Base-by-base conservation (phyloP, 768 basidiomycete genomes). In the Melanogaster broomeanus region DNA sequence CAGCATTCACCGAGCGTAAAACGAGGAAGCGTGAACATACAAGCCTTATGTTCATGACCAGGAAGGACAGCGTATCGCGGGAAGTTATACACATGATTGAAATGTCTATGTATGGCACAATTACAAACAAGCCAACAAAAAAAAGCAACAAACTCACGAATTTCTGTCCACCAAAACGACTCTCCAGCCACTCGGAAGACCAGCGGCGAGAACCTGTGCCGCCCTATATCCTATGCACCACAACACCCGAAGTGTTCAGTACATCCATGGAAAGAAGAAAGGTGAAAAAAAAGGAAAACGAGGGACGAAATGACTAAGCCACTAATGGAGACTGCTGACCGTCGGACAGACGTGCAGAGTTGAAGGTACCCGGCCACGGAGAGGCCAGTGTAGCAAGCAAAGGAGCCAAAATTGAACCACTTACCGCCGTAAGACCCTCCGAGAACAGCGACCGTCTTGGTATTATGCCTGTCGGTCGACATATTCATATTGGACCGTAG, bases 21-120 rank as follows among this genome's bases (percentile, higher is more conserved):
- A 11, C 11, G 5, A 21, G 9, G 42, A 30, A 7, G 19, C n/a
- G 25, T 37, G 56, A 16, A 66, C 77, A 53, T 49, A 81, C 80
- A 86, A 24, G 82, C 82, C 72, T 85, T 86, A 67, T 85, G 79
- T 65, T 83, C 83, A 56, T 84, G 80, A 18, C 79, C 77, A 35
- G 81, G 73, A 5, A 85, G 73, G 19, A 84, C 77, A 16, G 82
- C 77, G 45, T 78, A 76, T 45, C 84, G 72, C 4, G 83, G 79
- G 35, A 85, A 73, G 27, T 80, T 77, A 62, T 85, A 87, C 1
- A 84, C 73, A 56, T 82, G 77, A 53, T 80, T 80, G n/a, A 71
- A 66, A 54, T 81, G 79, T 22, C 79, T 80, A 40, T 15, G 31
- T 25, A 7, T 16, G 21, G 28, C 12, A 16, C 15, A 31, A 7